Conservation (phyloP, 768 basidiomycete genomes). For the Tubosaeta sp. region DNA sequence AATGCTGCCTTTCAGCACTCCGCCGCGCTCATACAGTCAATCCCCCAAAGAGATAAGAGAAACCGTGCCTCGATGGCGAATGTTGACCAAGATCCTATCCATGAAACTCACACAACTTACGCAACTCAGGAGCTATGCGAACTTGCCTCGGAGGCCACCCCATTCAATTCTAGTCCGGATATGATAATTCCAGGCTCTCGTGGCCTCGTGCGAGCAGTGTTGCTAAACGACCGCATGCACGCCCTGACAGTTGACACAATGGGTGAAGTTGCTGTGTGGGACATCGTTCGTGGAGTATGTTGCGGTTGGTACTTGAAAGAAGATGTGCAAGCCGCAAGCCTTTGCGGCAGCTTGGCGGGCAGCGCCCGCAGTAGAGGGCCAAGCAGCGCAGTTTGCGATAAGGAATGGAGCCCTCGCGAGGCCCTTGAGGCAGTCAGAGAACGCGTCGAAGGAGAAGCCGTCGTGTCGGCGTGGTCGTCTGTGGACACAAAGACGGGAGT, state of each 20-base stretch:
- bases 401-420: conserved; percentile 69
- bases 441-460: conserved; percentile 92
- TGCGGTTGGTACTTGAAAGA: conserved; percentile 63
- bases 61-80: conserved; percentile 18
- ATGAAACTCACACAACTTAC: conserved; percentile 46
- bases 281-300: conserved; percentile 76
- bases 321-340: conserved; percentile 59
- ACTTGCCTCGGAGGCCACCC: conserved; percentile 70
- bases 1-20: conserved; percentile 33
- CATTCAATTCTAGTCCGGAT: conserved; percentile 55
- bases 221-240: conserved; percentile 87
- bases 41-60: conserved; percentile 17
- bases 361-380: conserved; percentile 33
- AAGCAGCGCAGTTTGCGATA: conserved; percentile 33
- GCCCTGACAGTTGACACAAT: conserved; percentile 87
- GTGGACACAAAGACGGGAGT: conserved; percentile 90
- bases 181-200: conserved; percentile 68
- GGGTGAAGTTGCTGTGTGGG: conserved; percentile 90
- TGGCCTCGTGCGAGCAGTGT: conserved; percentile 76
- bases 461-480: conserved; percentile 77
- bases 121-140: conserved; percentile 70
- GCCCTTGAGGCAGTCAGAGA: conserved; percentile 84
- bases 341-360: conserved; percentile 41
- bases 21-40: conserved; percentile 25
- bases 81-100: conserved; percentile 27